Percentiles rank a stretch among this genome's conserved stretches.
Conservation (phyloP, 352 stramenopile genomes). For the Globisporangium cylindrosporum region DNA sequence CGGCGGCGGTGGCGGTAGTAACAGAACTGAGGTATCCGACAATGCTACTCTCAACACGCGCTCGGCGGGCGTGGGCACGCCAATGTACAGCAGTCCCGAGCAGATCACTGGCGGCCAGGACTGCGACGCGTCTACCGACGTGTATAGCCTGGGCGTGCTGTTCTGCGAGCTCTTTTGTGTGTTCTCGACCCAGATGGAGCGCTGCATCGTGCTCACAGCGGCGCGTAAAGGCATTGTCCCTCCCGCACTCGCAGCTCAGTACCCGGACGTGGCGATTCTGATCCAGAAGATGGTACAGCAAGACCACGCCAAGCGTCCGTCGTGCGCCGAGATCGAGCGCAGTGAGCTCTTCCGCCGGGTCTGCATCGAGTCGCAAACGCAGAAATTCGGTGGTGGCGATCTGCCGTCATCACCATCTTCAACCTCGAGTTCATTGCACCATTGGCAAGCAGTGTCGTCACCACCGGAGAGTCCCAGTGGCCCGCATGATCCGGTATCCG, state of each 20-base stretch:
- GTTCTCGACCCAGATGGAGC: slow-evolving; percentile 82
- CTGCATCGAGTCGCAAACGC: slow-evolving; percentile 9
- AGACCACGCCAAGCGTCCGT: slow-evolving; percentile 36
- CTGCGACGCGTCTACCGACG: slow-evolving; percentile 51
- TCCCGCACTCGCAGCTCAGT: slow-evolving; percentile 20
- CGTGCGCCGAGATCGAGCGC: slow-evolving; percentile 50
- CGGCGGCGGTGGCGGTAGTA: neutral
- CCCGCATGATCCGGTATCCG: neutral
- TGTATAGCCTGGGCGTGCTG: slow-evolving; percentile 74
- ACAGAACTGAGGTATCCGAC: neutral
- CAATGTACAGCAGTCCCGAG: slow-evolving; percentile 75
- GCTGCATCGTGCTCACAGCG: slow-evolving; percentile 50
- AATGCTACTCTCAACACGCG: slow-evolving; percentile 28
- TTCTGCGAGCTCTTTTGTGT: slow-evolving; percentile 73
- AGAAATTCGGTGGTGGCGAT: neutral
- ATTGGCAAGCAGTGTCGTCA: slow-evolving; percentile 5
- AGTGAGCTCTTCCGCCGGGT: slow-evolving; percentile 11
- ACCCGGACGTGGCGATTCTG: slow-evolving; percentile 43
- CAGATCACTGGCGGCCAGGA: slow-evolving; percentile 43
- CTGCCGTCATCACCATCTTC: neutral
- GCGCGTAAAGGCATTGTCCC: slow-evolving; percentile 44
- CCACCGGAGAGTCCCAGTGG: neutral
- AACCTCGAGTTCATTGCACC: neutral
- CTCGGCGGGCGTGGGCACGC: slow-evolving; percentile 72
- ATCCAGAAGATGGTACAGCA: slow-evolving; percentile 50